Evolutionary conservation across 805 yeast genomes (phyloP).

Genomic region (Saccharomycopsis javanensis): DNA sequence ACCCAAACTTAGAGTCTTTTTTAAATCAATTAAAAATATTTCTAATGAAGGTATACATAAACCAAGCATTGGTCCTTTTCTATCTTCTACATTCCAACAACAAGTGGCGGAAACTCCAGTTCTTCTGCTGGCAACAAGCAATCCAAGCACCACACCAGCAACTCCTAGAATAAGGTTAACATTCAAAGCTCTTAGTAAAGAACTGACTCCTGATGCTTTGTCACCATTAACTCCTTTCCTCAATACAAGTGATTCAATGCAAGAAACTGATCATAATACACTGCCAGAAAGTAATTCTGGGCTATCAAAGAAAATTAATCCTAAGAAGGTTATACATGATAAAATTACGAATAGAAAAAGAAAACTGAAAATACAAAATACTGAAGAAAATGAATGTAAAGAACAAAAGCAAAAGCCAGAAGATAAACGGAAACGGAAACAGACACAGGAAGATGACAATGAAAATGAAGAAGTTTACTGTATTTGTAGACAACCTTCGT

Average conservation of each 20-base stretch:
- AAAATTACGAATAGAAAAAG: background rate
- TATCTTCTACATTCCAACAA: background rate
- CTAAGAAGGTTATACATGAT: too few relatives aligned
- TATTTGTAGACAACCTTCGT: slow-evolving; percentile 35
- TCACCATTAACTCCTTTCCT: slow-evolving; percentile 1
- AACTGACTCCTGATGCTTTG: background rate
- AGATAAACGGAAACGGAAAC: background rate
- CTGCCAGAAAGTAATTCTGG: background rate
- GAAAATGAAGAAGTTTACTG: slow-evolving; percentile 32
- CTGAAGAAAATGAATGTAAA: background rate
- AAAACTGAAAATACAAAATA: background rate
- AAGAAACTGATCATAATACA: background rate
- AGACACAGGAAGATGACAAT: slow-evolving; percentile 9
- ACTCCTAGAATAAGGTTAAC: slow-evolving; percentile 13
- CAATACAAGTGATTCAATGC: background rate
- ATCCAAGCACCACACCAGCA: background rate
- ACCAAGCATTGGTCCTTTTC: background rate
- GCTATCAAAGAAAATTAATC: slow-evolving; percentile 2
- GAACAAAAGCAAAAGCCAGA: background rate
- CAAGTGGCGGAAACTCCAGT: background rate
- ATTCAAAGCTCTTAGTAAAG: slow-evolving; percentile 3
- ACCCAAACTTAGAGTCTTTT: background rate
- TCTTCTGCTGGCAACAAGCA: background rate
- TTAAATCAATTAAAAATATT: background rate
- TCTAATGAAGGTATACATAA: background rate